Percentiles rank a stretch among this genome's conserved stretches.
Evolutionary conservation across 2,329 filamentous ascomycete species (phyloP).

Genomic region (Epichloe coenophiala): DNA sequence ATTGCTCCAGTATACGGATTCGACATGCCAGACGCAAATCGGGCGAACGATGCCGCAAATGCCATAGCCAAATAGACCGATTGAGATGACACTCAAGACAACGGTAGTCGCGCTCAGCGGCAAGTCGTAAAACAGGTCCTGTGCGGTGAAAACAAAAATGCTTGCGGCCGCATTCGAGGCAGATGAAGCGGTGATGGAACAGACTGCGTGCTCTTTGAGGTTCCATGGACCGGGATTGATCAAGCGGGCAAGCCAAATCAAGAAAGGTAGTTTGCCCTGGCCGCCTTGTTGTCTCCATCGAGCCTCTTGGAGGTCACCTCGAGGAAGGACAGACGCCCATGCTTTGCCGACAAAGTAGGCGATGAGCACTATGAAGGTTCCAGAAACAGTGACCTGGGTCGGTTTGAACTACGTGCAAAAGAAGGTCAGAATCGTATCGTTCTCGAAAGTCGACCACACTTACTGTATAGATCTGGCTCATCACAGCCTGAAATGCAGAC

Average conservation of each 20-base stretch:
- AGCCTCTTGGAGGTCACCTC: constrained; percentile 35
- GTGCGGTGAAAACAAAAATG: constrained; percentile 29
- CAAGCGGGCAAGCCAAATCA: constrained; percentile 27
- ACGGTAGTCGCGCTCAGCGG: constrained; percentile 31
- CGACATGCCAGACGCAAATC: constrained; percentile 40
- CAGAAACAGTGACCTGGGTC: constrained; percentile 31
- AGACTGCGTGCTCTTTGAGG: constrained; percentile 43
- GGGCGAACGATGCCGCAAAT: constrained; percentile 39
- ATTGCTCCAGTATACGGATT: constrained; percentile 42
- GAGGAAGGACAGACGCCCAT: constrained; percentile 19
- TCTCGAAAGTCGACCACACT: neutral
- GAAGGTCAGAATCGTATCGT: neutral
- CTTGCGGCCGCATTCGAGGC: constrained; percentile 30
- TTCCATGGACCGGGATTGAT: constrained; percentile 38
- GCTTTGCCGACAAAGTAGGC: constrained; percentile 39
- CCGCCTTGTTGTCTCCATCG: constrained; percentile 30
- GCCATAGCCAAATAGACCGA: constrained; percentile 42
- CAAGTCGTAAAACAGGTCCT: constrained; percentile 38
- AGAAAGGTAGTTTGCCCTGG: constrained; percentile 26
- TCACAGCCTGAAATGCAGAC: constrained; percentile 38
- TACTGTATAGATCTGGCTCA: constrained; percentile 41
- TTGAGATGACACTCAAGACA: constrained; percentile 34
- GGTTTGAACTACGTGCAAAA: constrained; percentile 33
- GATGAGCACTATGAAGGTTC: constrained; percentile 44
- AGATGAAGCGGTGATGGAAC: constrained; percentile 38